phyloP scores from a whole-genome alignment of 1,139 yeast genomes.

The Pichia sorboxylosa region DNA sequence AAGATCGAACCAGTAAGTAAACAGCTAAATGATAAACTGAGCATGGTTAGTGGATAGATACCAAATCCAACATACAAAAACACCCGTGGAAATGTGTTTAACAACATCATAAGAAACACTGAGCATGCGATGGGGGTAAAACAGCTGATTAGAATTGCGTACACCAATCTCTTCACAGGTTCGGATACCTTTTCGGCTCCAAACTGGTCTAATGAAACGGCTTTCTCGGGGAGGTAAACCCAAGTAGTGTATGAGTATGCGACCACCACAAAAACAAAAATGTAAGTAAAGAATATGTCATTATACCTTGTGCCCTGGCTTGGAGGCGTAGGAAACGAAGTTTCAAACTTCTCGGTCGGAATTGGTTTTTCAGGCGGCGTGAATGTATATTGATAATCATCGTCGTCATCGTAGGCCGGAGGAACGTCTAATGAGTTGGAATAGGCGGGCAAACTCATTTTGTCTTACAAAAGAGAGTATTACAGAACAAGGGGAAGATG shows the following conservation, averaged over 20 bases:
- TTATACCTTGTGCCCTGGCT: too few relatives aligned
- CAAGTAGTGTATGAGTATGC: constrained; percentile 9
- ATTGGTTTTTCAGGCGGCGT: constrained; percentile 21
- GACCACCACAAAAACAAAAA: constrained; percentile 39
- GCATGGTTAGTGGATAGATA: constrained; percentile 17
- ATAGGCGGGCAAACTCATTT: too few relatives aligned
- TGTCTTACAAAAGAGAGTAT: too few relatives aligned
- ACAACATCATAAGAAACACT: constrained; percentile 12
- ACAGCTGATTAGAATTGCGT: constrained; percentile 12
- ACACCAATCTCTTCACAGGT: constrained; percentile 7
- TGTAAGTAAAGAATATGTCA: constrained; percentile 61
- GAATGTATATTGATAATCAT: constrained; percentile 20
- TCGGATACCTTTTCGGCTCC: constrained; percentile 4
- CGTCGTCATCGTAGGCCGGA: too few relatives aligned
- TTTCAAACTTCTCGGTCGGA: constrained; percentile 40
- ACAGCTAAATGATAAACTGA: constrained; percentile 14
- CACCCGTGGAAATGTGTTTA: constrained; percentile 18
- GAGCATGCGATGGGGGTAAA: constrained; percentile 17
- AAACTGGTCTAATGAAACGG: background rate
- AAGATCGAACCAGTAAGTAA: constrained; percentile 15
- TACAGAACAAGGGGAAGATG: too few relatives aligned
- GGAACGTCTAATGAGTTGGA: too few relatives aligned
- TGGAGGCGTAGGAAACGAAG: constrained; percentile 59
- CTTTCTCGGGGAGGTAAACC: constrained; percentile 4
- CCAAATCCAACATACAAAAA: constrained; percentile 20